These are phyloP conservation scores for Allium cepa DNA, from an alignment of 106 monocot species.

Conservation along the genomic window DNA sequence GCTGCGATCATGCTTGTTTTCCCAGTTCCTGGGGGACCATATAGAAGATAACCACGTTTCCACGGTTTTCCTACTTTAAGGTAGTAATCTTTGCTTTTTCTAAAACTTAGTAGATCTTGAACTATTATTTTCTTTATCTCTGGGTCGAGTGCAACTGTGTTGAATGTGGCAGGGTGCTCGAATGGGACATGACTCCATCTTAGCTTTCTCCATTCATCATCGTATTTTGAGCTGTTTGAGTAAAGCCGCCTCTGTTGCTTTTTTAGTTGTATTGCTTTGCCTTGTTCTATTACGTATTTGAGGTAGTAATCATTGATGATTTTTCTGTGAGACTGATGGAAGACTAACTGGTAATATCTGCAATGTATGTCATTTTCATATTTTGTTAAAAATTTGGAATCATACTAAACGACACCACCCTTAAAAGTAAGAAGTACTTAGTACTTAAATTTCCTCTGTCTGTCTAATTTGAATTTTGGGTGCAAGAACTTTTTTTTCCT, in stretches of 20 bases:
- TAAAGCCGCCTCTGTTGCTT: constrained; percentile 25
- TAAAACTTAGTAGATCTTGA: constrained; percentile 22
- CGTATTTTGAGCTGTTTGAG: constrained; percentile 17
- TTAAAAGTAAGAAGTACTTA: no score
- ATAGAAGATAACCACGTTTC: constrained; percentile 40
- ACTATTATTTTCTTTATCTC: constrained; percentile 22
- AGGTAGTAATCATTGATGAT: constrained; percentile 19
- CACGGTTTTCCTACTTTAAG: constrained; percentile 25
- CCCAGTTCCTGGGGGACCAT: constrained; percentile 27
- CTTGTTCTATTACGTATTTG: constrained; percentile 16
- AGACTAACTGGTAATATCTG: constrained; percentile 16
- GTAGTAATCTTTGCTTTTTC: constrained; percentile 29
- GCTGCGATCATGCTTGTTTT: constrained; percentile 24
- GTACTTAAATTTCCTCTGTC: no score
- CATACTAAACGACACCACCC: no score
- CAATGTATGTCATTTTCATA: no score
- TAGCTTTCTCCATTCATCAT: constrained; percentile 1
- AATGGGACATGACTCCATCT: constrained; percentile 31
- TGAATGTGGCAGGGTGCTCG: constrained; percentile 39
- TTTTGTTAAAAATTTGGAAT: no score
- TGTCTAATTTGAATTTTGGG: no score
- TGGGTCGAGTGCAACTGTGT: constrained; percentile 37
- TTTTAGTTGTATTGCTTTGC: constrained; percentile 8
- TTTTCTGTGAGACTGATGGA: constrained; percentile 23
- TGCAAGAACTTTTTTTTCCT: no score